Conservation (phyloP, 2,329 filamentous ascomycete genomes). For the Clonostachys byssicola region DNA sequence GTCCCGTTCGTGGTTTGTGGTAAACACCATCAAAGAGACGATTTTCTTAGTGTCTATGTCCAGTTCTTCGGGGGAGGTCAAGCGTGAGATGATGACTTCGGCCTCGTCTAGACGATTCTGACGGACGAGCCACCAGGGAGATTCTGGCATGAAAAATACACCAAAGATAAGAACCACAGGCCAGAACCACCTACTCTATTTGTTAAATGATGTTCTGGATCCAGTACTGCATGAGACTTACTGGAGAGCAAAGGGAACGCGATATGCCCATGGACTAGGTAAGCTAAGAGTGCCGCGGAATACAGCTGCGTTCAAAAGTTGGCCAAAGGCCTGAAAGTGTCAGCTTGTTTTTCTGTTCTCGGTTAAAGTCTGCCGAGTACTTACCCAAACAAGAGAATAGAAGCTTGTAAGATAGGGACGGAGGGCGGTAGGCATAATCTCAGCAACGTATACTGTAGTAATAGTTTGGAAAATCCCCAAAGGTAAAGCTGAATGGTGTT, state of each 20-base stretch:
- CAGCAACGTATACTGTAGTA: slow-evolving; percentile 5
- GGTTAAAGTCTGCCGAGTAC: neutral
- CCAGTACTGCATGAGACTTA: slow-evolving; percentile 30
- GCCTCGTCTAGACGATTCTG: slow-evolving; percentile 25
- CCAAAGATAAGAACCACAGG: slow-evolving; percentile 28
- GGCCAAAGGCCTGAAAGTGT: slow-evolving; percentile 18
- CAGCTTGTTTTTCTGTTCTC: neutral
- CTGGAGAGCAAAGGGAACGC: slow-evolving; percentile 28
- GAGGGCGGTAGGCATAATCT: slow-evolving; percentile 6
- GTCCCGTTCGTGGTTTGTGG: slow-evolving; percentile 43
- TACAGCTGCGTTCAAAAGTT: slow-evolving; percentile 30
- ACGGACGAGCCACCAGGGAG: slow-evolving; percentile 38
- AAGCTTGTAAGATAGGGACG: slow-evolving; percentile 8
- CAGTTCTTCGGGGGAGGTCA: slow-evolving; percentile 1
- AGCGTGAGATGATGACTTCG: neutral
- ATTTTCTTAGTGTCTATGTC: slow-evolving; percentile 21
- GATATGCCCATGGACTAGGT: slow-evolving; percentile 21
- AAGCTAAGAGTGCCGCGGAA: slow-evolving; percentile 21
- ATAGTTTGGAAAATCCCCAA: slow-evolving; percentile 6
- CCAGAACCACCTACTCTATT: slow-evolving; percentile 26
- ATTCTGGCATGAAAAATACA: slow-evolving; percentile 32
- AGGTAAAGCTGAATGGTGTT: neutral
- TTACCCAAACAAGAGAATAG: slow-evolving; percentile 3
- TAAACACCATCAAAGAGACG: slow-evolving; percentile 53
- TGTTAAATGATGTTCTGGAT: neutral